Evolutionary conservation across 164 flowering plant genomes (phyloP).

Genomic region (Protea cynaroides): DNA sequence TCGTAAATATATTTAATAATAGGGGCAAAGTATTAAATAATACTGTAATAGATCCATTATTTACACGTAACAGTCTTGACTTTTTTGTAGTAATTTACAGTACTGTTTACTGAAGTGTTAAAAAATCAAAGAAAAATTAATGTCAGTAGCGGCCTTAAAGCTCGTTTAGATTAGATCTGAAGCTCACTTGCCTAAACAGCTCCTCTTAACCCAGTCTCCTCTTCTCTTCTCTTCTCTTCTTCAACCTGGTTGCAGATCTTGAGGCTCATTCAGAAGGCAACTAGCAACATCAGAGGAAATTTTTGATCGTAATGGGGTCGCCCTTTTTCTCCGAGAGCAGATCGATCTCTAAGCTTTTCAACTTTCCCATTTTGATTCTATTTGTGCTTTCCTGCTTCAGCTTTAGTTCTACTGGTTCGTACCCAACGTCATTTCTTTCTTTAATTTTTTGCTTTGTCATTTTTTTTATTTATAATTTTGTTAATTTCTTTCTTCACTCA

Average conservation of each 20-base stretch:
- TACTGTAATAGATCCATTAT: too few species aligned
- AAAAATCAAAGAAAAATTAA: too few species aligned
- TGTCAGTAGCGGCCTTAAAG: background rate
- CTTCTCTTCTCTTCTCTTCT: background rate
- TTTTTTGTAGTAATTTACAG: too few species aligned
- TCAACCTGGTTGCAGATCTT: conserved; percentile 17
- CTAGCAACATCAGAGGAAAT: background rate
- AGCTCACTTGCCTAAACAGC: too few species aligned
- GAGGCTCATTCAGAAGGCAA: background rate
- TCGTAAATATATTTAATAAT: too few species aligned
- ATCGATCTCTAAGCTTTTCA: conserved; percentile 23
- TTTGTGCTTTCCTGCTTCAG: conserved; percentile 26
- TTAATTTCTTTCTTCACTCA: background rate
- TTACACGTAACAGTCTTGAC: too few species aligned
- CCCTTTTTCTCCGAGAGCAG: conserved; percentile 5
- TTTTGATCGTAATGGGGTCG: conserved; percentile 24
- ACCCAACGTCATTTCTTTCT: background rate
- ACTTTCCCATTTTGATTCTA: conserved; percentile 21
- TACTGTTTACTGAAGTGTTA: too few species aligned
- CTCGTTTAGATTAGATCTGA: too few species aligned
- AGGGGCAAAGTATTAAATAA: too few species aligned
- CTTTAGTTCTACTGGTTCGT: conserved; percentile 35
- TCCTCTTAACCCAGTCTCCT: too few species aligned
- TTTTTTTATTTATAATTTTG: background rate
- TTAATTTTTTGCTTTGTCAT: background rate